Evolutionary conservation across 2,329 filamentous ascomycete species (phyloP).

Genomic region (Zasmidium angulare): DNA sequence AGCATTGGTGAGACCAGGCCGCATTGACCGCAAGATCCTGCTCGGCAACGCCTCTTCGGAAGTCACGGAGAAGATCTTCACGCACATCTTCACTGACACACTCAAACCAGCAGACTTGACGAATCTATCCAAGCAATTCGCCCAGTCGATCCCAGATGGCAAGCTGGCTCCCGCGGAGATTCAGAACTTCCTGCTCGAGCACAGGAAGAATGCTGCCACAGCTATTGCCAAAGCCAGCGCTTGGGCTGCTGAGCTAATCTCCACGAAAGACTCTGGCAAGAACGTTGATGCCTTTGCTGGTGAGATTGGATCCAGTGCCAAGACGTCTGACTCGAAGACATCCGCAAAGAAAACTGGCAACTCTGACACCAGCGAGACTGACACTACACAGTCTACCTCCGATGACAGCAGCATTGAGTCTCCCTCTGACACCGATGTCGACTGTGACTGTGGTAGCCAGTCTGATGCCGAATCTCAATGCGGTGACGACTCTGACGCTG

Average conservation of each 20-base stretch:
- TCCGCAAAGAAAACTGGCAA: not conserved
- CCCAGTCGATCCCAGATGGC: slow-evolving; percentile 42
- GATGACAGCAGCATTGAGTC: not conserved
- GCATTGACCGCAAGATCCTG: slow-evolving; percentile 65
- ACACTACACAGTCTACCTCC: too few species aligned
- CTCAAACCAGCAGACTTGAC: slow-evolving; percentile 24
- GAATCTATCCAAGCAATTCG: slow-evolving; percentile 45
- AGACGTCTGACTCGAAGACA: not conserved
- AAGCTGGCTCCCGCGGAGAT: slow-evolving; percentile 51
- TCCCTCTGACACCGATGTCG: not conserved
- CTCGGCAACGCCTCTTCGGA: slow-evolving; percentile 50
- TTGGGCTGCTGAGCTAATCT: slow-evolving; percentile 41
- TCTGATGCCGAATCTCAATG: too few species aligned
- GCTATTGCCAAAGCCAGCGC: slow-evolving; percentile 43
- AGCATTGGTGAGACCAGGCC: slow-evolving; percentile 69
- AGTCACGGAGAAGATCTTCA: slow-evolving; percentile 41
- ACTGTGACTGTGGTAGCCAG: too few species aligned
- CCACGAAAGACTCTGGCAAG: slow-evolving; percentile 14
- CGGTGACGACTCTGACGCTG: not conserved
- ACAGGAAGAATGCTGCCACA: slow-evolving; percentile 45
- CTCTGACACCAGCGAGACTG: not conserved
- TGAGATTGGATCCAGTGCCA: not conserved
- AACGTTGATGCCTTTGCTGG: slow-evolving; percentile 12
- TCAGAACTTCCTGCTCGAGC: slow-evolving; percentile 50
- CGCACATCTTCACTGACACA: slow-evolving; percentile 30